phyloP scores from a whole-genome alignment of 768 basidiomycete genomes.

The Tylopilus sp. region DNA sequence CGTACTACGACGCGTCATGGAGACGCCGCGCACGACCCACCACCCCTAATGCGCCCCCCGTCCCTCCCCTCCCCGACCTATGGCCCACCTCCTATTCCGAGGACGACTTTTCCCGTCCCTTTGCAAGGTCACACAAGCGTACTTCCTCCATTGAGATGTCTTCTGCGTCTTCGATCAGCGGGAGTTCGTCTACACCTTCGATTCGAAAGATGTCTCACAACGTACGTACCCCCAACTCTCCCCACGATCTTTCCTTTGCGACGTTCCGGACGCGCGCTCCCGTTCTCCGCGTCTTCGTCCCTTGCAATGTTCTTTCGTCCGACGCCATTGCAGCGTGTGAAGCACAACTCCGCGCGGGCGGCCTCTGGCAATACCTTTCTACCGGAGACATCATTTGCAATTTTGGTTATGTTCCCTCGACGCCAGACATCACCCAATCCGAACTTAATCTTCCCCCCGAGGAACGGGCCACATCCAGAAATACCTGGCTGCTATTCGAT shows the following conservation, averaged over 20 bases:
- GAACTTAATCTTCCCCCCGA: constrained; percentile 18
- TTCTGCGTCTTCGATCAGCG: constrained; percentile 37
- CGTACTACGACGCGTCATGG: constrained; percentile 49
- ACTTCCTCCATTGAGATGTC: constrained; percentile 44
- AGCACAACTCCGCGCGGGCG: constrained; percentile 61
- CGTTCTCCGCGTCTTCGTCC: constrained; percentile 70
- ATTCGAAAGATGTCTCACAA: constrained; percentile 16
- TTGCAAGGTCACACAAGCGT: constrained; percentile 37
- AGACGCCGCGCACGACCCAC: constrained; percentile 28
- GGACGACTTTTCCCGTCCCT: constrained; percentile 35
- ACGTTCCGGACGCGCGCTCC: constrained; percentile 66
- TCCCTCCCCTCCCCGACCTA: constrained; percentile 19
- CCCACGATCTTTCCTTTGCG: constrained; percentile 63
- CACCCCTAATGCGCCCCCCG: neutral
- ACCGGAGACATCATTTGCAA: constrained; percentile 79
- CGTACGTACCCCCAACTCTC: constrained; percentile 29
- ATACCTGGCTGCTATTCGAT: constrained; percentile 73
- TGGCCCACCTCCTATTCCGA: constrained; percentile 35
- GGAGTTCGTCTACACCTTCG: constrained; percentile 23
- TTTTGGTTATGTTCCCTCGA: constrained; percentile 67
- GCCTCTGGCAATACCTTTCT: constrained; percentile 73
- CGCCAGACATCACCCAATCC: constrained; percentile 26
- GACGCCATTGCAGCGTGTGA: constrained; percentile 55
- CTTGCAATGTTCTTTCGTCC: constrained; percentile 52
- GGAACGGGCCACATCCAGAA: constrained; percentile 18